These are phyloP conservation scores for Aspergillus sp. DNA, from an alignment of 2,329 filamentous ascomycete genomes.

Conservation along the genomic window DNA sequence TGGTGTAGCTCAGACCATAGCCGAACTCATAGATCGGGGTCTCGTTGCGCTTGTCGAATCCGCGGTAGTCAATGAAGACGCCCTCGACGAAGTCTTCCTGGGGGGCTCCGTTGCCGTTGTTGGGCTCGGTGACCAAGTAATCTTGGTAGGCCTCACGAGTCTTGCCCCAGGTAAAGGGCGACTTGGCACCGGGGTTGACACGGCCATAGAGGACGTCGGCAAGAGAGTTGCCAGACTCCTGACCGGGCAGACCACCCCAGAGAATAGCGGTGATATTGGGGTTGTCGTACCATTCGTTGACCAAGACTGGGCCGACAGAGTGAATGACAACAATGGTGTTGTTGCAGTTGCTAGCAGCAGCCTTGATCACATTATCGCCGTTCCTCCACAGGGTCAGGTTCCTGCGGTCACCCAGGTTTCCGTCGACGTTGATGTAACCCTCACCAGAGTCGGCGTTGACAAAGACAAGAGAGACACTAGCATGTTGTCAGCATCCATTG, in stretches of 20 bases:
- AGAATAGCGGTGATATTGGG: slow-evolving; percentile 74
- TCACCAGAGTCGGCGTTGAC: slow-evolving; percentile 86
- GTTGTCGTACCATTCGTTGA: slow-evolving; percentile 63
- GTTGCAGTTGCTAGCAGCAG: slow-evolving; percentile 73
- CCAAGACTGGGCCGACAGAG: slow-evolving; percentile 75
- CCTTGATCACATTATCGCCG: slow-evolving; percentile 78
- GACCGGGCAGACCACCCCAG: slow-evolving; percentile 73
- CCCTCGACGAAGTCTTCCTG: slow-evolving; percentile 64
- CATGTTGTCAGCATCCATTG: background rate
- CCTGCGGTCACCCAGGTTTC: slow-evolving; percentile 83
- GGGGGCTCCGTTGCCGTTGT: slow-evolving; percentile 58
- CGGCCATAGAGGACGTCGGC: slow-evolving; percentile 73
- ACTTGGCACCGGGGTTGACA: slow-evolving; percentile 63
- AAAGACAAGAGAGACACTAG: slow-evolving; percentile 70
- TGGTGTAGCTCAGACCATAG: slow-evolving; percentile 65
- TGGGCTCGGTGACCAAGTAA: slow-evolving; percentile 59
- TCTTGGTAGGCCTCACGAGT: slow-evolving; percentile 57
- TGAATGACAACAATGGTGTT: slow-evolving; percentile 95
- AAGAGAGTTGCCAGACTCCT: slow-evolving; percentile 74
- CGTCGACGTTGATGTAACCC: slow-evolving; percentile 79
- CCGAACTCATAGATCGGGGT: slow-evolving; percentile 65
- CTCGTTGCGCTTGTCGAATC: slow-evolving; percentile 57
- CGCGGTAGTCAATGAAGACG: slow-evolving; percentile 59
- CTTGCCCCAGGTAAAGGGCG: slow-evolving; percentile 62
- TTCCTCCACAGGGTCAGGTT: slow-evolving; percentile 88